Percentiles rank a stretch among this genome's conserved stretches.
Conservation (phyloP, 176 grass and related monocot genomes). For the Puccinellia tenuiflora region DNA sequence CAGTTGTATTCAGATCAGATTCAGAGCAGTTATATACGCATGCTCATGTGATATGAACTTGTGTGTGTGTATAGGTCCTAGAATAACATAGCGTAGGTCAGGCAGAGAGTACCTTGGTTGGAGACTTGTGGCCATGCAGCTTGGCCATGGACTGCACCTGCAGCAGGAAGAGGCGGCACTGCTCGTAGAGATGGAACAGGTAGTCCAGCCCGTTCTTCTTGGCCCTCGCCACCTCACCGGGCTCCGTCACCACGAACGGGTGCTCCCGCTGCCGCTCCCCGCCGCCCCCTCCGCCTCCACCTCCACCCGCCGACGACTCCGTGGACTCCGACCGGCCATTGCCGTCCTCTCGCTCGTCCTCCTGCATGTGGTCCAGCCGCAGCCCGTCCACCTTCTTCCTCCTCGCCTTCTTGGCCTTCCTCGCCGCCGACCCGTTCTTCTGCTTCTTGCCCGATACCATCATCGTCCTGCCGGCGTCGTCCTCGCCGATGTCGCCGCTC, state of each 20-base stretch:
- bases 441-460: conserved; percentile 32
- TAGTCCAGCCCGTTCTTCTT: conserved; percentile 99
- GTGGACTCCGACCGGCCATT: conserved; percentile 52
- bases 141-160: conserved; percentile 86
- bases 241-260: conserved; percentile 97
- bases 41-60: neutral
- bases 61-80: neutral
- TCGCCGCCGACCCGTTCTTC: conserved; percentile 19
- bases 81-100: neutral
- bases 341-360: conserved; percentile 32
- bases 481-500: conserved; percentile 25
- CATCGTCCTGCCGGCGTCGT: conserved; percentile 42
- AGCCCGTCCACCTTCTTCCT: conserved; percentile 41
- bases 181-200: conserved; percentile 97
- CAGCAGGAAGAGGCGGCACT: conserved; percentile 93
- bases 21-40: neutral
- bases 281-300: neutral
- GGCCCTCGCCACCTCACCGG: conserved; percentile 88
- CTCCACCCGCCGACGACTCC: conserved; percentile 50
- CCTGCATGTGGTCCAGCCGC: conserved; percentile 32
- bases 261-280: conserved; percentile 81
- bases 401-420: conserved; percentile 35
- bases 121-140: conserved; percentile 85
- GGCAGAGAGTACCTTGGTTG: conserved; percentile 69
- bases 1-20: neutral